phyloP scores from a whole-genome alignment of 1,139 yeast genomes.

The Scheffersomyces titani region DNA sequence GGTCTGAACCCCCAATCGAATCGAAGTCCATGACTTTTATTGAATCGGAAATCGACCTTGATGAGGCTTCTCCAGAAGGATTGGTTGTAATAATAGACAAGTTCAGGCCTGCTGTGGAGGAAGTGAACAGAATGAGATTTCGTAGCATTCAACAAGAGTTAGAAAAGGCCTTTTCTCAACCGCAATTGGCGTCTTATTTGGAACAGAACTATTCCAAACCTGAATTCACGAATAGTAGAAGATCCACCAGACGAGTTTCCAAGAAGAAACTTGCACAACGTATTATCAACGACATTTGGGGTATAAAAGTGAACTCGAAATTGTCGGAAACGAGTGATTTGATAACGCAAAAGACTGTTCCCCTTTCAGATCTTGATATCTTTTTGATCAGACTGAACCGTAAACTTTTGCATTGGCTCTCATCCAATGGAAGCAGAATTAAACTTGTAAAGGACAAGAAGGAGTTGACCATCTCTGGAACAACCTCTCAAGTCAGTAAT shows the following conservation, averaged over 20 bases:
- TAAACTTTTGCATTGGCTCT: slow-evolving; percentile 47
- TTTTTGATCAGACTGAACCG: slow-evolving; percentile 54
- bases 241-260: slow-evolving; percentile 11
- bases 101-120: slow-evolving; percentile 10
- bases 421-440: slow-evolving; percentile 57
- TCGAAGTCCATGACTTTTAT: not conserved
- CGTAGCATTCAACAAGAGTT: slow-evolving; percentile 12
- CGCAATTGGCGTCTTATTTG: slow-evolving; percentile 12
- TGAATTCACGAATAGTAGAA: slow-evolving; percentile 11
- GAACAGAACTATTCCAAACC: slow-evolving; percentile 8
- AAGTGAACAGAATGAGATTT: slow-evolving; percentile 11
- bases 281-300: slow-evolving; percentile 44
- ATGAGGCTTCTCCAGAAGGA: not conserved
- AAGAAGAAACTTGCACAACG: slow-evolving; percentile 13
- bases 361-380: slow-evolving; percentile 43
- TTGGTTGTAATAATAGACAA: slow-evolving; percentile 9
- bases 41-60: not conserved
- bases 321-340: slow-evolving; percentile 39
- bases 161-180: slow-evolving; percentile 12
- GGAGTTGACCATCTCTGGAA: slow-evolving; percentile 27
- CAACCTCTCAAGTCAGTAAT: slow-evolving; percentile 33
- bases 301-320: slow-evolving; percentile 26
- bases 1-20: not conserved
- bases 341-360: slow-evolving; percentile 36
- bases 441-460: slow-evolving; percentile 30